Base-by-base conservation (phyloP, 1,139 yeast genomes). In the Saccharomycopsis hybrid region DNA sequence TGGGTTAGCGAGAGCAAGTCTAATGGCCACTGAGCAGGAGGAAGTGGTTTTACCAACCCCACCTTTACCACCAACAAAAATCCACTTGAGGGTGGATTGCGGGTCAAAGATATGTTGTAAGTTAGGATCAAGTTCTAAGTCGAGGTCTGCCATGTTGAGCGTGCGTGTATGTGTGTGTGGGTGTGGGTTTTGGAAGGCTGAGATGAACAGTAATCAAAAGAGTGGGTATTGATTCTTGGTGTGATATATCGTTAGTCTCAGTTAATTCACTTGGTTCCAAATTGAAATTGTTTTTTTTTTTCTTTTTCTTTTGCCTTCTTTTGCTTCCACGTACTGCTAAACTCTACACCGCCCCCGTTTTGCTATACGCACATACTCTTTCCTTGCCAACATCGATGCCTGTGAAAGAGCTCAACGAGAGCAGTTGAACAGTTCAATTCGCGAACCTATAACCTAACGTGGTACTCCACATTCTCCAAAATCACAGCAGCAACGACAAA, bases 21-120 rank as follows among this genome's bases (percentile, higher is more conserved):
- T 97, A 54, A 90, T 86, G 30, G 98, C 96, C 58, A 92, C 77
- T 27, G 97, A 89, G 47, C 96, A 90, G 1, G 97, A 90, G 2
- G 97, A 87, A 43, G 98, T 92, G 58, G 98, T 92, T 67, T 92
- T 92, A 59, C 98, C 98, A 39, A 92, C 98, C 68, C 98, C 98
- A 65, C 98, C 98, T 73, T 92, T 92, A 60, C 98, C 98, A 55
- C 98, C 98, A 41, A 90, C 97, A 63, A 92, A 92, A 58, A 92
- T 85, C 98, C 98, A 92, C 63, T 86, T 86, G 62, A 92, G 77
- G 18, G 92, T 70, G 41, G 70, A 53, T 35, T 77, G 85, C 57
- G 84, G 88, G 33, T 72, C 62, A 48, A 85, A 71, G 49, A 85
- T 69, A 29, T 85, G 79, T 59, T 78, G 78, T 58, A 85, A 74